These are phyloP conservation scores for Lathyrus oleraceus DNA, from an alignment of 306 rosid genomes.

Conservation along the genomic window DNA sequence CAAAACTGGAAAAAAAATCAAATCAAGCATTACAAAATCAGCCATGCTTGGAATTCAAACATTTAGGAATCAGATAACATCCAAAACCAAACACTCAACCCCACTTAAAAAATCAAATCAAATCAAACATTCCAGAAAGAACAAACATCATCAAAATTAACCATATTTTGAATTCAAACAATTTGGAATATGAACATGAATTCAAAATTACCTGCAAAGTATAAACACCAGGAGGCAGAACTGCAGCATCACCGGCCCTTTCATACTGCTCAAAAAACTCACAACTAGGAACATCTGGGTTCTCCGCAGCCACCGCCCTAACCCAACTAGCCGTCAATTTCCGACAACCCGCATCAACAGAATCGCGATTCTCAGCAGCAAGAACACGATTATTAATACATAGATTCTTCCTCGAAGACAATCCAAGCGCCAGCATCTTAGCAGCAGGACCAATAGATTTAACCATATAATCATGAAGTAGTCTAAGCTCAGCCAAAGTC, in stretches of 20 bases:
- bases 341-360: slow-evolving; percentile 86
- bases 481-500: slow-evolving; percentile 78
- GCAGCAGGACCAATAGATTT: slow-evolving; percentile 65
- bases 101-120: not conserved
- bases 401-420: slow-evolving; percentile 82
- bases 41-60: not conserved
- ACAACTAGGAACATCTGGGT: slow-evolving; percentile 53
- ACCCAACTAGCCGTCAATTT: slow-evolving; percentile 91
- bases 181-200: no score
- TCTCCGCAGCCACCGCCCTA: slow-evolving; percentile 69
- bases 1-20: not conserved
- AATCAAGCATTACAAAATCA: not conserved
- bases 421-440: slow-evolving; percentile 68
- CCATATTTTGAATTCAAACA: not conserved
- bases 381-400: slow-evolving; percentile 64
- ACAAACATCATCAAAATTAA: not conserved
- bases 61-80: not conserved
- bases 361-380: slow-evolving; percentile 72
- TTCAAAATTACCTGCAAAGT: slow-evolving; percentile 86
- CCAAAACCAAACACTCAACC: not conserved
- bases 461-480: slow-evolving; percentile 70
- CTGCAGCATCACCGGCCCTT: slow-evolving; percentile 63
- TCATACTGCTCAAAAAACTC: slow-evolving; percentile 86
- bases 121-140: not conserved
- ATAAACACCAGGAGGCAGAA: slow-evolving; percentile 84